Evolutionary conservation across 768 basidiomycete species (phyloP).

Genomic region (Boletus sensibilis): DNA sequence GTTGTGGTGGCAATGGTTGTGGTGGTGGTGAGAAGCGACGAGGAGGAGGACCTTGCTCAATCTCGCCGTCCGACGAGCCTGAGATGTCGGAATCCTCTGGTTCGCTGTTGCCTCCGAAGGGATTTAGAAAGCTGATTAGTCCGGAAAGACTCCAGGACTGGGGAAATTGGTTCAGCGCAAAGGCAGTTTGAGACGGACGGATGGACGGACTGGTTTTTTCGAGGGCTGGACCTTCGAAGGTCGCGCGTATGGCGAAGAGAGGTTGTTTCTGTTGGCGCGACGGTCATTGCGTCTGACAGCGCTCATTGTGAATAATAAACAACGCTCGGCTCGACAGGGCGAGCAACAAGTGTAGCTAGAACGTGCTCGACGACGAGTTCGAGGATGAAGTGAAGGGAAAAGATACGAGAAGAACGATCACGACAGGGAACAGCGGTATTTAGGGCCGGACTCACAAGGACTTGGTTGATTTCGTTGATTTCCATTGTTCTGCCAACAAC

Average conservation of each 20-base stretch:
- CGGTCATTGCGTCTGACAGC: conserved; percentile 49
- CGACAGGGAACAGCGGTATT: conserved; percentile 21
- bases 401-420: conserved; percentile 25
- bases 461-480: conserved; percentile 1
- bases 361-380: conserved; percentile 6
- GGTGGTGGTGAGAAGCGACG: conserved; percentile 25
- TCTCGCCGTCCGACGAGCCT: conserved; percentile 25
- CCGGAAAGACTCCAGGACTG: conserved; percentile 53
- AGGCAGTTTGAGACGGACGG: not conserved
- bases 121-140: conserved; percentile 52
- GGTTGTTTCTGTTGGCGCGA: conserved; percentile 35
- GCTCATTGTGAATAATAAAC: conserved; percentile 46
- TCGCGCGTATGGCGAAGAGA: conserved; percentile 59
- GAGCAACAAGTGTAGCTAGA: not conserved
- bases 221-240: conserved; percentile 27
- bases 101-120: conserved; percentile 33
- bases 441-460: conserved; percentile 31
- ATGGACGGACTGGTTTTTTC: conserved; percentile 49
- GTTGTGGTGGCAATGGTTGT: conserved; percentile 22
- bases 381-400: conserved; percentile 16
- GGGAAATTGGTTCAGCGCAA: conserved; percentile 11
- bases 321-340: not conserved
- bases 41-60: conserved; percentile 28
- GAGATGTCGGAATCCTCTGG: conserved; percentile 21
- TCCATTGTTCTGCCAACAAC: conserved; percentile 8